phyloP scores from a whole-genome alignment of 345 rosid species.

The Theobroma cacao region DNA sequence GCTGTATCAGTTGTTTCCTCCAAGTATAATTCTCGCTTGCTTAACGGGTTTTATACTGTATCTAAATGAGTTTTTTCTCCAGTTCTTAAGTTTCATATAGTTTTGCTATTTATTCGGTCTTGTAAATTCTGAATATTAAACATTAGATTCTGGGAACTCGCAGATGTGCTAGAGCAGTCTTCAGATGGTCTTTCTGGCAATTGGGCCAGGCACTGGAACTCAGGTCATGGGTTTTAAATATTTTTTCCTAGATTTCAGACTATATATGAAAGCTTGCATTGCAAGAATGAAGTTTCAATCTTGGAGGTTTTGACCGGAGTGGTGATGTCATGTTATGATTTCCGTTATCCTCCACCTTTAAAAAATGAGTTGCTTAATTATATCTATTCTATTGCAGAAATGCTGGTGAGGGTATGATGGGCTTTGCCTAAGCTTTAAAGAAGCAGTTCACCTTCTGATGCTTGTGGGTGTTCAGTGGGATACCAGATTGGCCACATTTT shows the following conservation, averaged over 20 bases:
- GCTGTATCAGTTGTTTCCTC: slow-evolving; percentile 7
- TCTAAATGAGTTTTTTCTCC: slow-evolving; percentile 8
- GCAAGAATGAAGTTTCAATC: slow-evolving; percentile 45
- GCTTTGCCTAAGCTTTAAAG: slow-evolving; percentile 48
- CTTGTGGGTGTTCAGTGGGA: slow-evolving; percentile 45
- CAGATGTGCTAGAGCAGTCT: slow-evolving; percentile 72
- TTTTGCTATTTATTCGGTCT: slow-evolving; percentile 27
- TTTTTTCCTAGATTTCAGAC: slow-evolving; percentile 40
- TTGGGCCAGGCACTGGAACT: slow-evolving; percentile 63
- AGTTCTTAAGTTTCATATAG: slow-evolving; percentile 24
- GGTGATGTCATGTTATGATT: slow-evolving; percentile 38
- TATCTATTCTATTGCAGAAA: slow-evolving; percentile 70
- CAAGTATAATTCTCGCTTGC: slow-evolving; percentile 8
- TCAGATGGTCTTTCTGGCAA: slow-evolving; percentile 65
- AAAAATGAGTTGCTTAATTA: slow-evolving; percentile 39
- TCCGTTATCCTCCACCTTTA: slow-evolving; percentile 32
- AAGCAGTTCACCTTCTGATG: slow-evolving; percentile 49
- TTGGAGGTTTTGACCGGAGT: slow-evolving; percentile 52
- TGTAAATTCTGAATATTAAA: slow-evolving; percentile 54
- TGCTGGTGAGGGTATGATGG: slow-evolving; percentile 53
- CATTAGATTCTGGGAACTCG: slow-evolving; percentile 71
- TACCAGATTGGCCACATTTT: slow-evolving; percentile 25
- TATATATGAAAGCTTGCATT: slow-evolving; percentile 44
- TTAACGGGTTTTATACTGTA: slow-evolving; percentile 9
- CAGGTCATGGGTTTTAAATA: slow-evolving; percentile 51